Conservation (phyloP, 2,329 filamentous ascomycete genomes). For the Anthostomella pinea region DNA sequence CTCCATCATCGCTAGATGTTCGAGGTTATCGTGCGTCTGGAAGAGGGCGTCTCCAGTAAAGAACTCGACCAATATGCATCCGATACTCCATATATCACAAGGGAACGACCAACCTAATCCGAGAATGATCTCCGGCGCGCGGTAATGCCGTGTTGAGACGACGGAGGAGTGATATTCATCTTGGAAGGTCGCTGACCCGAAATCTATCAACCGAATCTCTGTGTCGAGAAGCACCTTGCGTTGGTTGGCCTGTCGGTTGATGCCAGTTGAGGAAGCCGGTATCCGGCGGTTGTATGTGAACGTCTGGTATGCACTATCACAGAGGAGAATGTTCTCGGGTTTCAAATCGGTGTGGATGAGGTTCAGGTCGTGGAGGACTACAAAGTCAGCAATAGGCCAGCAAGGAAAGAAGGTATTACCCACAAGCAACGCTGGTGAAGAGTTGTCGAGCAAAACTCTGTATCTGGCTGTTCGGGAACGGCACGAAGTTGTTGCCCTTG, state of each 20-base stretch:
- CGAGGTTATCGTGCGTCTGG: slow-evolving; percentile 70
- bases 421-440: slow-evolving; percentile 97
- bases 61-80: slow-evolving; percentile 70
- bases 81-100: slow-evolving; percentile 73
- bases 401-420: slow-evolving; percentile 39
- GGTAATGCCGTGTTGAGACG: slow-evolving; percentile 67
- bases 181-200: slow-evolving; percentile 69
- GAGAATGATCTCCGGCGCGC: slow-evolving; percentile 68
- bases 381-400: slow-evolving; percentile 19
- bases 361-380: slow-evolving; percentile 93
- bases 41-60: slow-evolving; percentile 70
- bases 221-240: slow-evolving; percentile 64
- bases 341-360: slow-evolving; percentile 87
- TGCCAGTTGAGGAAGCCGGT: slow-evolving; percentile 61
- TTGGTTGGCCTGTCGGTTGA: slow-evolving; percentile 60
- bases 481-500: slow-evolving; percentile 91
- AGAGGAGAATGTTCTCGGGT: slow-evolving; percentile 68
- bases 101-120: slow-evolving; percentile 69
- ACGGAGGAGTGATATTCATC: slow-evolving; percentile 72
- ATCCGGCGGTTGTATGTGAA: slow-evolving; percentile 70
- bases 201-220: slow-evolving; percentile 68
- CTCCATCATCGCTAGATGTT: slow-evolving; percentile 76
- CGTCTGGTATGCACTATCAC: slow-evolving; percentile 63
- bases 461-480: slow-evolving; percentile 97
- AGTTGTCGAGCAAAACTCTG: slow-evolving; percentile 94